These are phyloP conservation scores for Elongisporangium prolatum DNA, from an alignment of 352 stramenopile genomes.

Conservation along the genomic window DNA sequence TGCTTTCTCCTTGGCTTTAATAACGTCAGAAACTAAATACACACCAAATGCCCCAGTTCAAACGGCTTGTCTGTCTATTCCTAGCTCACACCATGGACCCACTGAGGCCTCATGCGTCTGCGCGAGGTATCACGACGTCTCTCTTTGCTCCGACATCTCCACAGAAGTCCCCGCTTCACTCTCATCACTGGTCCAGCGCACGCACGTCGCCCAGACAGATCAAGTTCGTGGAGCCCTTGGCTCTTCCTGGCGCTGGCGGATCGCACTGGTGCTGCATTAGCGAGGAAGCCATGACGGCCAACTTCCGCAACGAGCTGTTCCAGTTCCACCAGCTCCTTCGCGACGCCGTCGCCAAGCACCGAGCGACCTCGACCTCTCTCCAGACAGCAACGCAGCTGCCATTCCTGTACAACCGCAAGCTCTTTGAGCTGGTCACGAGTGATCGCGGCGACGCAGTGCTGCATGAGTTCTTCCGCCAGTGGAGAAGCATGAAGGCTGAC, in stretches of 20 bases:
- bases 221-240: constrained; percentile 20
- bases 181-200: constrained; percentile 1
- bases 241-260: not conserved
- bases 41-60: not conserved
- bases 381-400: constrained; percentile 1
- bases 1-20: not conserved
- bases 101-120: not conserved
- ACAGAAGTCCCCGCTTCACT: constrained; percentile 3
- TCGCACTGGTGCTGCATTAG: not conserved
- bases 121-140: not conserved
- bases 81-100: not conserved
- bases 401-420: constrained; percentile 16
- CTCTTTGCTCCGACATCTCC: constrained; percentile 5
- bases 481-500: constrained; percentile 17
- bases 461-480: constrained; percentile 57
- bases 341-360: constrained; percentile 22
- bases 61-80: not conserved
- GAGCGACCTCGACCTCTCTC: not conserved
- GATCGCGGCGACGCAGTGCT: constrained; percentile 60
- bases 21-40: not conserved
- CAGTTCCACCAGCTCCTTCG: constrained; percentile 63
- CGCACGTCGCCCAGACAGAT: constrained; percentile 22
- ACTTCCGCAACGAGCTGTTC: constrained; percentile 60
- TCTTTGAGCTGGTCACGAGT: constrained; percentile 62
- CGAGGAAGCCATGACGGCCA: constrained; percentile 13